These are phyloP conservation scores for Colletotrichum acutatum DNA, from an alignment of 2,329 filamentous ascomycete genomes.

Conservation along the genomic window DNA sequence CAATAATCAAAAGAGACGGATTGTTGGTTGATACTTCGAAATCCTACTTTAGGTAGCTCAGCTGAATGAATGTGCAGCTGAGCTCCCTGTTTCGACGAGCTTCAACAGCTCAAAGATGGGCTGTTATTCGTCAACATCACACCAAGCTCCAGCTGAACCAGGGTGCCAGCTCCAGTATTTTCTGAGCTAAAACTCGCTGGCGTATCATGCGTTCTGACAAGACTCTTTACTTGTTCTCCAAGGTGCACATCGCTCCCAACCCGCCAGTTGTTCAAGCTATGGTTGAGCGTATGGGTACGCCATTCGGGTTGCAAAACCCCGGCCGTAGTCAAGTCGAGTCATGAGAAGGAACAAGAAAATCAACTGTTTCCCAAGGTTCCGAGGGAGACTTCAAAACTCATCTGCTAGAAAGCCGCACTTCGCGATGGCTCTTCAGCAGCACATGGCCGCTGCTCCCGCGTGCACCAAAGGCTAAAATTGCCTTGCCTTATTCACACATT, in stretches of 20 bases:
- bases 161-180: background rate
- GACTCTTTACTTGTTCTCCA: background rate
- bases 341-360: background rate
- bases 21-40: background rate
- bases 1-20: background rate
- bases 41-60: background rate
- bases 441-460: background rate
- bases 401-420: background rate
- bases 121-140: slow-evolving; percentile 14
- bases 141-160: background rate
- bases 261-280: background rate
- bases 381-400: background rate
- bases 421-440: too few relatives aligned
- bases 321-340: background rate
- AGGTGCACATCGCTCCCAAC: background rate
- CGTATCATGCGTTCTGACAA: background rate
- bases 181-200: background rate
- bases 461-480: background rate
- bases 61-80: background rate
- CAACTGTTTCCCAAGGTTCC: background rate
- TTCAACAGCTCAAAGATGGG: background rate
- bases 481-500: background rate
- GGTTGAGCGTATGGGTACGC: background rate
- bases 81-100: background rate
- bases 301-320: background rate